Percentiles rank a stretch among this genome's conserved stretches.
Conservation (phyloP, 2,329 filamentous ascomycete species). For the Colletotrichum viniferum region DNA sequence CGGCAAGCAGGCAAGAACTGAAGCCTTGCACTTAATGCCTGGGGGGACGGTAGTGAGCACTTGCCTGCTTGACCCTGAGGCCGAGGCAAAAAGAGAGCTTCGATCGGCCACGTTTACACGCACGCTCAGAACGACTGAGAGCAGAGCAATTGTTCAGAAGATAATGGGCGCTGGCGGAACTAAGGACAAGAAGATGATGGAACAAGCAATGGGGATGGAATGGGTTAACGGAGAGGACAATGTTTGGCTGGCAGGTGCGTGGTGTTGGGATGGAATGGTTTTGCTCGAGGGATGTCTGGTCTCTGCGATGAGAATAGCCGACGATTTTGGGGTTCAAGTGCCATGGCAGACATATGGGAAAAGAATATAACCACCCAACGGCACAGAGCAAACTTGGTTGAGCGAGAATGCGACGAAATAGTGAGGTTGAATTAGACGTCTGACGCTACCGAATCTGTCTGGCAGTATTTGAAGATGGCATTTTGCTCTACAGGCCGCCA, state of each 20-base stretch:
- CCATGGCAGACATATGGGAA: constrained; percentile 32
- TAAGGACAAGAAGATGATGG: too few relatives aligned
- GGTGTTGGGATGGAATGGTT: constrained; percentile 71
- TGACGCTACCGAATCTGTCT: too few relatives aligned
- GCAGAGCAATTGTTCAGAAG: too few relatives aligned
- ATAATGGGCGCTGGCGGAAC: too few relatives aligned
- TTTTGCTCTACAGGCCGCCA: too few relatives aligned
- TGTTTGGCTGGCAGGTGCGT: constrained; percentile 61
- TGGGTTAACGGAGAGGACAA: constrained; percentile 51
- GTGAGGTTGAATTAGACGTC: too few relatives aligned
- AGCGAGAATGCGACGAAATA: too few relatives aligned
- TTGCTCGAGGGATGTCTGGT: constrained; percentile 64
- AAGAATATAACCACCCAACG: too few relatives aligned
- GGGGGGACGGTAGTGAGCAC: constrained; percentile 58
- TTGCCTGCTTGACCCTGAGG: constrained; percentile 43
- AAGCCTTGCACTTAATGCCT: constrained; percentile 56
- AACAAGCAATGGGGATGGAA: too few relatives aligned
- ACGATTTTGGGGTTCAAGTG: constrained; percentile 52
- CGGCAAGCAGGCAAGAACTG: constrained; percentile 40
- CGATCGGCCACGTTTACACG: constrained; percentile 54
- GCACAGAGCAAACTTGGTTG: too few relatives aligned
- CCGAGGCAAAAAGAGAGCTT: constrained; percentile 43
- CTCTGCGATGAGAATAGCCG: constrained; percentile 60
- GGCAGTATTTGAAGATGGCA: too few relatives aligned
- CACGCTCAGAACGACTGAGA: constrained; percentile 30